phyloP scores from a whole-genome alignment of 768 basidiomycete species.

The Strobilomyces dryophilus region DNA sequence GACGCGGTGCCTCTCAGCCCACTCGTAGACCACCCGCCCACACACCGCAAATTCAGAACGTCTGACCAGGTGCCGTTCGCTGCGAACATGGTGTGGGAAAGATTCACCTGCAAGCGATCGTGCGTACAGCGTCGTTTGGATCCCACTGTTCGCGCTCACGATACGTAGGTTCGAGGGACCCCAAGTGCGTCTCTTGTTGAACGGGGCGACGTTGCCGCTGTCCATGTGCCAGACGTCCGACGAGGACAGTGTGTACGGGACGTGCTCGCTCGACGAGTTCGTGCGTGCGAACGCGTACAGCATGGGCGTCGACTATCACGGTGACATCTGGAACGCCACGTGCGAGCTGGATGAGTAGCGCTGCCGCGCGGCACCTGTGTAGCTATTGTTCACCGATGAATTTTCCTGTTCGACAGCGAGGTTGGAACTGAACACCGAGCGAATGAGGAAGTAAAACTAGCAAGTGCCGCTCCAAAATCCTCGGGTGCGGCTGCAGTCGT shows the following conservation, averaged over 20 bases:
- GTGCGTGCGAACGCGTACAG: conserved; percentile 26
- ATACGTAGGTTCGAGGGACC: conserved; percentile 29
- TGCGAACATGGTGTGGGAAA: conserved; percentile 42
- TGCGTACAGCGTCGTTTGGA: conserved; percentile 6
- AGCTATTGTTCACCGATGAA: too few species aligned
- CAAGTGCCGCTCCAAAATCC: too few species aligned
- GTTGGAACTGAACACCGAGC: too few species aligned
- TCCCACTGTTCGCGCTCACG: background rate
- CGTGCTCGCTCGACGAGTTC: conserved; percentile 36
- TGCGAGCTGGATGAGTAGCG: conserved; percentile 21
- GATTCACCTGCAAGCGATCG: conserved; percentile 36
- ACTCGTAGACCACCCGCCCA: conserved; percentile 17
- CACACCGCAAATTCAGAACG: conserved; percentile 33
- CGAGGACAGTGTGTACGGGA: conserved; percentile 31
- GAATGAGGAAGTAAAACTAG: too few species aligned
- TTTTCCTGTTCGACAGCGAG: too few species aligned
- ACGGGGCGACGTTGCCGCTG: conserved; percentile 37
- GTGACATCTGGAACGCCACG: conserved; percentile 34
- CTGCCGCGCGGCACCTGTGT: too few species aligned
- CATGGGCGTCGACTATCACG: conserved; percentile 26
- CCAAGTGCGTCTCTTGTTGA: conserved; percentile 40
- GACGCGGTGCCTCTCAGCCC: conserved; percentile 31
- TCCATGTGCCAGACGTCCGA: conserved; percentile 27
- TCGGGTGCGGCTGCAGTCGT: too few species aligned
- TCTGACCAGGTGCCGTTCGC: conserved; percentile 39